Base-by-base conservation (phyloP, 768 basidiomycete species). In the Cytidiella melzeri region DNA sequence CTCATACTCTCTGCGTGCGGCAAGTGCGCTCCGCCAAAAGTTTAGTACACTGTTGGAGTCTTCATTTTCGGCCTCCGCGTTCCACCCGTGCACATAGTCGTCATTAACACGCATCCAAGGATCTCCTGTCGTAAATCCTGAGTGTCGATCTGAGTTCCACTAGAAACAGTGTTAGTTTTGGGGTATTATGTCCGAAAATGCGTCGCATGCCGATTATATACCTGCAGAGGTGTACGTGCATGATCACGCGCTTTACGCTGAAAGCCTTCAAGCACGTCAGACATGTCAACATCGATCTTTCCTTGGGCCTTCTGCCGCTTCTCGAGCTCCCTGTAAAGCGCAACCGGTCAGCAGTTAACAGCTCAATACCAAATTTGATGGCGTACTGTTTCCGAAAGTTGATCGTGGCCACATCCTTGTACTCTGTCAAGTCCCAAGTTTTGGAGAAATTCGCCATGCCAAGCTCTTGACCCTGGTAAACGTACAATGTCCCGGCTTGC, bases 41-140 rank as follows among this genome's bases (percentile, higher is more conserved):
- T 69, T 58, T 40, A 69, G 69, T 2, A 84, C 80, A 56, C 80
- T 84, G n/a, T 67, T 55, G 1, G 65, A 55, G 49, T 85, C 76
- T 0, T 57, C 53, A 13, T 69, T 36, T 63, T 87, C 78, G 11
- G 59, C 63, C 1, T 56, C 69, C 13, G 69, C 82, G 55, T 86
- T 87, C 74, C 80, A 84, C 2, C 63, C 57, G 54, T 52, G n/a
- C 27, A 54, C 48, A 58, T 79, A 84, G 56, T 87, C 83, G 34
- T 84, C 82, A 56, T 85, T 82, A 5, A 83, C 76, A 21, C 82
- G 70, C 83, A 87, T 87, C 85, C 84, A 89, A 0, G 86, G 84
- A 2, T 62, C 73, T 2, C 76, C 79, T 2, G 74, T 69, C 11
- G 81, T 80, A 62, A 88, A 87, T 0, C 87, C 85, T 0, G 74